phyloP scores from a whole-genome alignment of 805 yeast genomes.

The Myxozyma kluyveri region DNA sequence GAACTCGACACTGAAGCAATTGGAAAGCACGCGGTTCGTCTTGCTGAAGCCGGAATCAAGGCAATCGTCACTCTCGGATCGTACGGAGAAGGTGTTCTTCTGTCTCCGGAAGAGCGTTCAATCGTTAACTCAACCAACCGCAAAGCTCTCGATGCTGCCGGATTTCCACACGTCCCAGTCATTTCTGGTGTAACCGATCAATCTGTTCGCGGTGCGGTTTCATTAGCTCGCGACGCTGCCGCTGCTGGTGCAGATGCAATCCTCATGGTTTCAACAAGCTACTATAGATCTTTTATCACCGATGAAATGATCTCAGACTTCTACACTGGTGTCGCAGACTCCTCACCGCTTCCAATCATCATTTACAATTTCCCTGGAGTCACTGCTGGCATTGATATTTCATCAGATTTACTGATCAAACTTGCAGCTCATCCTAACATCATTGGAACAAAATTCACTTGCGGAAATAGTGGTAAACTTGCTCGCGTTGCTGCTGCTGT shows the following conservation, averaged over 20 bases:
- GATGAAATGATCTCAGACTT: slow-evolving; percentile 49
- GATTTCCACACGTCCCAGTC: slow-evolving; percentile 44
- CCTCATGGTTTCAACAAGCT: slow-evolving; percentile 45
- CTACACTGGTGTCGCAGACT: slow-evolving; percentile 47
- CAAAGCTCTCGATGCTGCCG: slow-evolving; percentile 39
- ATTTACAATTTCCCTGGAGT: slow-evolving; percentile 52
- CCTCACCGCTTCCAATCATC: slow-evolving; percentile 45
- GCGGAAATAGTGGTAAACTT: slow-evolving; percentile 48
- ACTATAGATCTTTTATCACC: slow-evolving; percentile 47
- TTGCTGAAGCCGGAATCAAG: slow-evolving; percentile 46
- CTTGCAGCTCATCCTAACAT: slow-evolving; percentile 44
- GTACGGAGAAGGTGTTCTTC: slow-evolving; percentile 55
- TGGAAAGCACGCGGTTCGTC: slow-evolving; percentile 45
- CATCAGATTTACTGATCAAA: slow-evolving; percentile 43
- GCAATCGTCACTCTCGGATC: slow-evolving; percentile 54
- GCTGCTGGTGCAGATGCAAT: slow-evolving; percentile 37
- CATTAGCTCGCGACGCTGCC: slow-evolving; percentile 33
- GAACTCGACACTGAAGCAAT: slow-evolving; percentile 47
- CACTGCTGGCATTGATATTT: slow-evolving; percentile 43
- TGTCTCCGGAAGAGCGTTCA: slow-evolving; percentile 47
- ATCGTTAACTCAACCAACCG: slow-evolving; percentile 34
- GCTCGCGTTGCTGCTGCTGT: slow-evolving; percentile 36
- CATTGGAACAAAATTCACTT: slow-evolving; percentile 49
- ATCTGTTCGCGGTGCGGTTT: slow-evolving; percentile 46
- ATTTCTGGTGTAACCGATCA: slow-evolving; percentile 53